A percentile compares a stretch with the other conserved stretches of the same genome.
phyloP scores from a whole-genome alignment of 345 rosid species.

The Isatis tinctoria region DNA sequence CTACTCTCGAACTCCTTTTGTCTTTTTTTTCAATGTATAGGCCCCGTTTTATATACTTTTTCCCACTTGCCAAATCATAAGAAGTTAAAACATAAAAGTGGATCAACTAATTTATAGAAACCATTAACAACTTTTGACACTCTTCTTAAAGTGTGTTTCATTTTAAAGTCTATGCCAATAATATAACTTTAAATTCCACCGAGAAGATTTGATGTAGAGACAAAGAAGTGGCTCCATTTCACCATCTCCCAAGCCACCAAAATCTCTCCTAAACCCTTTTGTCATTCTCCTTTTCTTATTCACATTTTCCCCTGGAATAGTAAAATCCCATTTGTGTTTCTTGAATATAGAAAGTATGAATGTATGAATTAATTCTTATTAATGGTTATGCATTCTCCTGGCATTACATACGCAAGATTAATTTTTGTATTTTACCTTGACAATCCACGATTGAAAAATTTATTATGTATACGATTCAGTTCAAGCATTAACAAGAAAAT shows the following conservation, averaged over 20 bases:
- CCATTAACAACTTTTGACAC: slow-evolving; percentile 24
- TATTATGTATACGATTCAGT: not conserved
- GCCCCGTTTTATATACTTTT: slow-evolving; percentile 14
- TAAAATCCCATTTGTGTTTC: not conserved
- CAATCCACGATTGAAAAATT: not conserved
- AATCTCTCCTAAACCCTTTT: slow-evolving; percentile 39
- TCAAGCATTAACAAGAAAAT: not conserved
- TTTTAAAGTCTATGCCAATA: slow-evolving; percentile 5
- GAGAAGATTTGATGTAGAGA: slow-evolving; percentile 32
- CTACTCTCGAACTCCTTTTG: slow-evolving; percentile 40
- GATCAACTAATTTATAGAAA: slow-evolving; percentile 34
- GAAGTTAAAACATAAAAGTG: slow-evolving; percentile 16
- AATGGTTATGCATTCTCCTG: not conserved
- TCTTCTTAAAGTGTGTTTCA: slow-evolving; percentile 21
- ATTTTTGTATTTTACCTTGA: not conserved
- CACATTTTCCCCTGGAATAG: slow-evolving; percentile 1
- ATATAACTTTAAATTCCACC: slow-evolving; percentile 29
- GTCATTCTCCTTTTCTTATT: slow-evolving; percentile 17
- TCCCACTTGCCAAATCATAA: slow-evolving; percentile 28
- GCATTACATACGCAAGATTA: not conserved
- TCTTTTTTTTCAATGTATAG: slow-evolving; percentile 8
- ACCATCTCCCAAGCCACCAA: slow-evolving; percentile 48
- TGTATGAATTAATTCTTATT: not conserved
- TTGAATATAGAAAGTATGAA: not conserved
- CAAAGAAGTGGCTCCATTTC: slow-evolving; percentile 37